A percentile compares a stretch with the other conserved stretches of the same genome.
These are phyloP conservation scores for Penicillium sp. DNA, from an alignment of 2,329 filamentous ascomycete genomes.

Conservation along the genomic window DNA sequence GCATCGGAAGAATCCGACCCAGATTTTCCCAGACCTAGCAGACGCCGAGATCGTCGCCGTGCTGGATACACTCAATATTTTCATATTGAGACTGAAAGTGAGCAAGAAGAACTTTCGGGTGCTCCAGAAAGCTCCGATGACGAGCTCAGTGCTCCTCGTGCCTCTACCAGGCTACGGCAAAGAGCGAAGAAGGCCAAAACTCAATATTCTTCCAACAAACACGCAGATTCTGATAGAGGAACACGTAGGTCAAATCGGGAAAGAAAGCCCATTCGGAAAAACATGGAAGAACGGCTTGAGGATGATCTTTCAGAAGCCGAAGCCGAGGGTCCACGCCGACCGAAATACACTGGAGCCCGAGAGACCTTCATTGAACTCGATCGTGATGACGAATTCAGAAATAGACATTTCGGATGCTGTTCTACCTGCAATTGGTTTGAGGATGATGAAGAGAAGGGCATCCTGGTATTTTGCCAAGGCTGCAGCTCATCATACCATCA, in stretches of 20 bases:
- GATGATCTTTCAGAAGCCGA: slow-evolving; percentile 39
- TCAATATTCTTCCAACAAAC: slow-evolving; percentile 9
- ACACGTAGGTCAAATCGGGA: slow-evolving; percentile 35
- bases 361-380: slow-evolving; percentile 71
- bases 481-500: slow-evolving; percentile 85
- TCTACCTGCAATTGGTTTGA: slow-evolving; percentile 66
- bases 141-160: not conserved
- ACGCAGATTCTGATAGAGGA: slow-evolving; percentile 9
- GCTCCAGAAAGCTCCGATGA: slow-evolving; percentile 6
- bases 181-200: not conserved
- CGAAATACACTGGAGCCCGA: slow-evolving; percentile 59
- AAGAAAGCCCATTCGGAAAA: slow-evolving; percentile 32
- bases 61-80: slow-evolving; percentile 1
- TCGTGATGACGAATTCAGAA: slow-evolving; percentile 65
- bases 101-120: not conserved
- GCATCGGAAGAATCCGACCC: slow-evolving; percentile 2
- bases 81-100: not conserved
- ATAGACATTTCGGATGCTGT: slow-evolving; percentile 69
- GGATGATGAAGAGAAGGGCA: slow-evolving; percentile 60
- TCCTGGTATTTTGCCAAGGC: slow-evolving; percentile 84
- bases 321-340: slow-evolving; percentile 47
- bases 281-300: slow-evolving; percentile 46
- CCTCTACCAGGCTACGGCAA: not conserved
- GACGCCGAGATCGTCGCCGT: not conserved
- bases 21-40: not conserved